A percentile compares a stretch with the other conserved stretches of the same genome.
phyloP scores from a whole-genome alignment of 371 early-diverging fungal genomes.

The Scutellospora calospora region DNA sequence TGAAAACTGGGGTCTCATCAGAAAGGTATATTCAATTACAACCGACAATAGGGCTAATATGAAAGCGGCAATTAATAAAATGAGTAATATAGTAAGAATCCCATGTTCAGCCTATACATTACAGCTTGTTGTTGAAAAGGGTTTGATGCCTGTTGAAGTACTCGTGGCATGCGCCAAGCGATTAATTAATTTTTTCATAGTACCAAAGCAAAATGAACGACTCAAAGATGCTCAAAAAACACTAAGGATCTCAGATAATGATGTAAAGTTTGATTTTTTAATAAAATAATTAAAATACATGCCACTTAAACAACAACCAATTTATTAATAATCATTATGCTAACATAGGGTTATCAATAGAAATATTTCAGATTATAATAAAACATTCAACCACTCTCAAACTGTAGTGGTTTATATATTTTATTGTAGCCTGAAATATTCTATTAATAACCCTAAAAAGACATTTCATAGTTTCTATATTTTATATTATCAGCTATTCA shows the following conservation, averaged over 20 bases:
- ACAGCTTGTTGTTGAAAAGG: conserved; percentile 4
- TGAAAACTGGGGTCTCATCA: not conserved
- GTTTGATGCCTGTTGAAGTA: not conserved
- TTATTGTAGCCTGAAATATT: not conserved
- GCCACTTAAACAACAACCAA: too few species aligned
- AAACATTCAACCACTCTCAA: not conserved
- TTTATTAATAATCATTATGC: too few species aligned
- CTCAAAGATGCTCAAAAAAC: not conserved
- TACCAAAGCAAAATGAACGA: not conserved
- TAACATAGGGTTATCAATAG: too few species aligned
- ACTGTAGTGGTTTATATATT: not conserved
- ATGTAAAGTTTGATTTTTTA: too few species aligned
- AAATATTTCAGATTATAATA: too few species aligned
- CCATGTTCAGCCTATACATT: not conserved
- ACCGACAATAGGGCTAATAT: conserved; percentile 4
- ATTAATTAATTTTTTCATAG: conserved; percentile 7
- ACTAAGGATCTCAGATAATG: too few species aligned
- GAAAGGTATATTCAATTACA: not conserved
- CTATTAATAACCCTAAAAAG: not conserved
- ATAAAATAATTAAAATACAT: too few species aligned
- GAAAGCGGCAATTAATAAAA: not conserved
- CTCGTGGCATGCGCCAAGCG: not conserved
- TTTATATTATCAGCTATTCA: not conserved
- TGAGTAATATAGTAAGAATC: not conserved
- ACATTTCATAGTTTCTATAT: not conserved